These are phyloP conservation scores for Setaria italica DNA, from an alignment of 202 grass and related monocot species.

Conservation along the genomic window DNA sequence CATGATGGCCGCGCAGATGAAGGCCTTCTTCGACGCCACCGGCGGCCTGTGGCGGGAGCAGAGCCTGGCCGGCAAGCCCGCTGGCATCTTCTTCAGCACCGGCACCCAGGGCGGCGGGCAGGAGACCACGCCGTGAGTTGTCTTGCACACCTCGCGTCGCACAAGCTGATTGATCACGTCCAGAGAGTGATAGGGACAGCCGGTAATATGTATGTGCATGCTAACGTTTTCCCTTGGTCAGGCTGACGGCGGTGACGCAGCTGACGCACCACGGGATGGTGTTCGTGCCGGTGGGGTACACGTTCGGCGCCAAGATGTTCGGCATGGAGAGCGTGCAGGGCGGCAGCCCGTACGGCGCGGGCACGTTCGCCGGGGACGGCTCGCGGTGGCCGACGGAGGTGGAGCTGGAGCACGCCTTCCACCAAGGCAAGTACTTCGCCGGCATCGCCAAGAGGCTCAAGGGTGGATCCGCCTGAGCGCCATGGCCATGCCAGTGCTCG, in stretches of 20 bases:
- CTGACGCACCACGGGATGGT: constrained; percentile 94
- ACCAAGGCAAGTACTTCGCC: constrained; percentile 92
- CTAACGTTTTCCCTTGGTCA: not conserved
- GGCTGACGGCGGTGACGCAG: constrained; percentile 90
- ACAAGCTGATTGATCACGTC: not conserved
- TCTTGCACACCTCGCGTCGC: not conserved
- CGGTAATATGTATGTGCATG: not conserved
- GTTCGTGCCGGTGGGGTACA: constrained; percentile 92
- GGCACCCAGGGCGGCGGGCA: constrained; percentile 91
- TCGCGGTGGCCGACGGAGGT: constrained; percentile 66
- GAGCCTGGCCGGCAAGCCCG: constrained; percentile 88
- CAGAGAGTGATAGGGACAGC: not conserved
- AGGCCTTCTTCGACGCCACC: constrained; percentile 88
- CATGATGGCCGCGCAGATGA: constrained; percentile 95
- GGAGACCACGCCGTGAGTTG: constrained; percentile 84
- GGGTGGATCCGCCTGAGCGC: constrained; percentile 29
- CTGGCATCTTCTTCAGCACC: constrained; percentile 91
- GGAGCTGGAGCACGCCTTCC: constrained; percentile 91
- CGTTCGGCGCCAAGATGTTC: constrained; percentile 89
- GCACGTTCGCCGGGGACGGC: constrained; percentile 75
- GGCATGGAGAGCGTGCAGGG: constrained; percentile 85
- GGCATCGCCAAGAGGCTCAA: constrained; percentile 86
- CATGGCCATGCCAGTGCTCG: not conserved
- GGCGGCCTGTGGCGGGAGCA: constrained; percentile 84
- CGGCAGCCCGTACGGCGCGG: constrained; percentile 81